Percentiles rank a stretch among this genome's conserved stretches.
Evolutionary conservation across 2,329 filamentous ascomycete genomes (phyloP).

Genomic region (Harringtonia lauricola): DNA sequence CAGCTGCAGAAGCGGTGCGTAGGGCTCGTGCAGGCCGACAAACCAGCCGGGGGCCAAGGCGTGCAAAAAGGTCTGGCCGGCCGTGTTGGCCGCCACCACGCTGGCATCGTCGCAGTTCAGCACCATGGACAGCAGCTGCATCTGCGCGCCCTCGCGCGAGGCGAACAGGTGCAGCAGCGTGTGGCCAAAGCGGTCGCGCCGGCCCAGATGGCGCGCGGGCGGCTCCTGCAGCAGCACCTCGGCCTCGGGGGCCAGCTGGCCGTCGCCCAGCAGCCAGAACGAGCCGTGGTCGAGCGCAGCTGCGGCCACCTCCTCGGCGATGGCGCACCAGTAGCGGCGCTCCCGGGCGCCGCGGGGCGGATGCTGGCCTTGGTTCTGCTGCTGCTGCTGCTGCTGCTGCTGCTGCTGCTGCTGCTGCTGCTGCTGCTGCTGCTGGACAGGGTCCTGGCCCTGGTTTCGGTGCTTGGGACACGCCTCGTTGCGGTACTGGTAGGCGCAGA

Average conservation of each 20-base stretch:
- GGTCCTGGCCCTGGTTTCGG: background rate
- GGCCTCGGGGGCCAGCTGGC: conserved; percentile 18
- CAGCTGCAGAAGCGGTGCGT: conserved; percentile 16
- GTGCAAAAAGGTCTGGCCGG: conserved; percentile 38
- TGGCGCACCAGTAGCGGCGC: conserved; percentile 21
- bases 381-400: background rate
- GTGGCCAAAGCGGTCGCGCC: conserved; percentile 34
- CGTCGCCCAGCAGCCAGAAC: conserved; percentile 17
- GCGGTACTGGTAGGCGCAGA: conserved; percentile 21
- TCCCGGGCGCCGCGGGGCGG: conserved; percentile 4
- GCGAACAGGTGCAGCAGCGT: conserved; percentile 36
- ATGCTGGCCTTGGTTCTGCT: background rate
- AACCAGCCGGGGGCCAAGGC: conserved; percentile 27
- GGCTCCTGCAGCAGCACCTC: conserved; percentile 13
- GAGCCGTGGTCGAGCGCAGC: conserved; percentile 9
- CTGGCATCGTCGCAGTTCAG: conserved; percentile 12
- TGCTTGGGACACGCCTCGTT: conserved; percentile 14
- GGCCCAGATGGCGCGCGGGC: conserved; percentile 13
- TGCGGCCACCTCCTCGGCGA: conserved; percentile 15
- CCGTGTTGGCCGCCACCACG: conserved; percentile 26
- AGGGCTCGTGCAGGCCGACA: conserved; percentile 11
- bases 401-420: background rate
- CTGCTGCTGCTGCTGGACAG: background rate
- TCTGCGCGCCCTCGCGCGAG: conserved; percentile 19
- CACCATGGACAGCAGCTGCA: conserved; percentile 18